Evolutionary conservation across 257 asterid genomes (phyloP).

Genomic region (Scutellaria galericulata): DNA sequence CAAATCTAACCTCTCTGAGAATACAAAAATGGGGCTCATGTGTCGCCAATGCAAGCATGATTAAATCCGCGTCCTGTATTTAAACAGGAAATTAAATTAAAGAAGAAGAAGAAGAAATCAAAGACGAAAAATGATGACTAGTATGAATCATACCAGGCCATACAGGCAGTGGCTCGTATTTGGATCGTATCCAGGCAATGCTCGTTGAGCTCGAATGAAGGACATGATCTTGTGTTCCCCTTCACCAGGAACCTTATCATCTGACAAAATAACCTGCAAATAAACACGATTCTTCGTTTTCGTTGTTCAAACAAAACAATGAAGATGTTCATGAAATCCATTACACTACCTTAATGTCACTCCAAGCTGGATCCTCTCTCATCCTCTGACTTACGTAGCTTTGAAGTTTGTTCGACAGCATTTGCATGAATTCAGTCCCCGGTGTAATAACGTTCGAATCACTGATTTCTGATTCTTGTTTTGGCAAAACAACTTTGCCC

Average conservation of each 20-base stretch:
- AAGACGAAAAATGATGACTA: not conserved
- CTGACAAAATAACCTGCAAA: slow-evolving; percentile 69
- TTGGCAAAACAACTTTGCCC: slow-evolving; percentile 53
- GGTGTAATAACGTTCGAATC: slow-evolving; percentile 73
- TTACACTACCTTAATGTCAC: slow-evolving; percentile 50
- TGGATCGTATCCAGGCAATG: slow-evolving; percentile 55
- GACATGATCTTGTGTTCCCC: slow-evolving; percentile 79
- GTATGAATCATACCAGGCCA: slow-evolving; percentile 52
- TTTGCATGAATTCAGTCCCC: slow-evolving; percentile 63
- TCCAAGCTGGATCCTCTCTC: slow-evolving; percentile 53
- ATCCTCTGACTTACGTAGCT: slow-evolving; percentile 43
- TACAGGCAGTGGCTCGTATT: slow-evolving; percentile 69
- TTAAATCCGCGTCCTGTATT: slow-evolving; percentile 73
- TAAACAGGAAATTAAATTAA: not conserved
- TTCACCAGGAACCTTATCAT: slow-evolving; percentile 76
- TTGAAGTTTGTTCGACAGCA: slow-evolving; percentile 45
- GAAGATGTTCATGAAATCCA: not conserved
- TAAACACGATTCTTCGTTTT: not conserved
- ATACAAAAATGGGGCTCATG: slow-evolving; percentile 70
- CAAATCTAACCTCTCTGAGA: slow-evolving; percentile 61
- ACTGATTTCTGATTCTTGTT: slow-evolving; percentile 48
- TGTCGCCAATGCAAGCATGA: slow-evolving; percentile 68
- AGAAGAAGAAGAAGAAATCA: not conserved
- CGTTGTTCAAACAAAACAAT: not conserved
- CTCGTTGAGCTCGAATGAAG: slow-evolving; percentile 58